Evolutionary conservation across 257 asterid species (phyloP).

Genomic region (Ballota nigra): DNA sequence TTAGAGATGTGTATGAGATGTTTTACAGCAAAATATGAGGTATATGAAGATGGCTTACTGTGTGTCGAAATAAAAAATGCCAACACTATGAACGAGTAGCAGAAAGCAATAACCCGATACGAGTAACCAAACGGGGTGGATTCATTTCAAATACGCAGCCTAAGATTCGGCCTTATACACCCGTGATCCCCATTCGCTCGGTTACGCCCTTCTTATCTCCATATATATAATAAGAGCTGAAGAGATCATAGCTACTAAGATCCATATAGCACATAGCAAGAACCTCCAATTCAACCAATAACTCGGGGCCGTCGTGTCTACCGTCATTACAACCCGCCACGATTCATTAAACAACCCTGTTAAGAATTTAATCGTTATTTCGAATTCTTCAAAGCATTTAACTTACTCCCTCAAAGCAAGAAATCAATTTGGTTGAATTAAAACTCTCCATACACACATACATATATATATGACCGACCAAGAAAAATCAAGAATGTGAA

Average conservation of each 20-base stretch:
- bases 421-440: neutral
- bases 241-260: conserved; percentile 34
- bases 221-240: conserved; percentile 50
- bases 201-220: conserved; percentile 66
- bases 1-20: neutral
- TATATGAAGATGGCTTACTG: conserved; percentile 49
- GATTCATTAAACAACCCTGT: conserved; percentile 43
- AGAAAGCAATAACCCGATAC: conserved; percentile 56
- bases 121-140: conserved; percentile 73
- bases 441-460: neutral
- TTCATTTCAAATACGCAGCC: conserved; percentile 49
- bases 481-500: neutral
- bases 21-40: neutral
- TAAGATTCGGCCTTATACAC: conserved; percentile 58
- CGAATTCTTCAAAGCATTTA: conserved; percentile 1
- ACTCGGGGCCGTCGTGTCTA: conserved; percentile 56
- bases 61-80: conserved; percentile 64
- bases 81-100: conserved; percentile 38
- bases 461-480: neutral
- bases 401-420: neutral
- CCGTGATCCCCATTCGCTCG: conserved; percentile 22
- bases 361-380: conserved; percentile 38
- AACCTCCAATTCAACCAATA: conserved; percentile 95
- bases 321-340: conserved; percentile 53
- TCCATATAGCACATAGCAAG: conserved; percentile 61